Evolutionary conservation across 148 eudicot species (phyloP).

Genomic region (Spergularia bocconei): DNA sequence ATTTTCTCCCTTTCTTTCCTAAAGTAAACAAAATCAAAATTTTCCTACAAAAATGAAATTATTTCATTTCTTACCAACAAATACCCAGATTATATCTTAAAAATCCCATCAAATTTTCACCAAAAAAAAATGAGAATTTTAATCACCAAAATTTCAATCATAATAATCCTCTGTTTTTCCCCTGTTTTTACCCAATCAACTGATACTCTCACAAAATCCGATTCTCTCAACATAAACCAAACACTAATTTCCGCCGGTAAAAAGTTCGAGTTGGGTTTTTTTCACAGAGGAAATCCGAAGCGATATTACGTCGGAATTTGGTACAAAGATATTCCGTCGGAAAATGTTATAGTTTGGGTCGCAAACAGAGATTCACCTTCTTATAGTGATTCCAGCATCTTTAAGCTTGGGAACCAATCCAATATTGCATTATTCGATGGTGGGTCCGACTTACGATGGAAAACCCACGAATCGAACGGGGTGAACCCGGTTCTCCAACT

Average conservation of each 20-base stretch:
- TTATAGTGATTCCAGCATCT: slow-evolving; percentile 8
- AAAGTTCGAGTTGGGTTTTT: slow-evolving; percentile 42
- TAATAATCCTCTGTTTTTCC: slow-evolving; percentile 20
- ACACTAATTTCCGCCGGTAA: slow-evolving; percentile 32
- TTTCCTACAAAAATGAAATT: slow-evolving; percentile 14
- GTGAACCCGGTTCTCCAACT: slow-evolving; percentile 28
- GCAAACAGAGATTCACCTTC: slow-evolving; percentile 43
- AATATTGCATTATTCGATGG: slow-evolving; percentile 24
- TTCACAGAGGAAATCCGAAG: slow-evolving; percentile 16
- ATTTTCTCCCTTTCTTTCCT: not conserved
- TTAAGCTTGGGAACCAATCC: slow-evolving; percentile 16
- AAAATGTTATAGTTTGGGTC: slow-evolving; percentile 34
- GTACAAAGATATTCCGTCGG: slow-evolving; percentile 36
- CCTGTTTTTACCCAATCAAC: slow-evolving; percentile 16
- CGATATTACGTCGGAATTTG: slow-evolving; percentile 35
- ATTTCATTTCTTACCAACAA: not conserved
- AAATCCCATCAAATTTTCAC: not conserved
- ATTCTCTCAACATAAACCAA: slow-evolving; percentile 25
- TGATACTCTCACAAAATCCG: slow-evolving; percentile 31
- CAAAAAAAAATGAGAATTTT: slow-evolving; percentile 15
- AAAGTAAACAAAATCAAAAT: slow-evolving; percentile 11
- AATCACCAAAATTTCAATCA: not conserved
- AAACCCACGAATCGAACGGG: not conserved
- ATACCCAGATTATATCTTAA: not conserved
- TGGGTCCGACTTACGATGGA: slow-evolving; percentile 13